phyloP scores from a whole-genome alignment of 805 yeast species.

The Metschnikowia rubicola region DNA sequence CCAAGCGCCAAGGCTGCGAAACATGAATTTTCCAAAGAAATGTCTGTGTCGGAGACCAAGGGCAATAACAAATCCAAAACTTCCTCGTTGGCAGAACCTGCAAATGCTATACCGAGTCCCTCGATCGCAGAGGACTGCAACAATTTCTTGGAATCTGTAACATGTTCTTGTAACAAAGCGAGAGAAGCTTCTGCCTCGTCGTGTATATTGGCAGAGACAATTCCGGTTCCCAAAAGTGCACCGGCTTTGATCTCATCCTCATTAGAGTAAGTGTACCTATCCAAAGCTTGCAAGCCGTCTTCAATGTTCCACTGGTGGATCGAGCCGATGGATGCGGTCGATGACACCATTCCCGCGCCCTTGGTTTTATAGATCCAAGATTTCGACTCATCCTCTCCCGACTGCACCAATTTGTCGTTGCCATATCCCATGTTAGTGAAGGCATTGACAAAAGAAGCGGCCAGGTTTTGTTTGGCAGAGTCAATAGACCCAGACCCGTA shows the following conservation, averaged over 20 bases:
- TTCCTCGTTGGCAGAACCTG: constrained; percentile 88
- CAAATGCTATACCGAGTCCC: constrained; percentile 91
- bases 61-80: constrained; percentile 76
- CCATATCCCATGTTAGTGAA: constrained; percentile 91
- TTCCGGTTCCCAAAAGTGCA: constrained; percentile 92
- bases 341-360: constrained; percentile 85
- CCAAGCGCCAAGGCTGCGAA: constrained; percentile 91
- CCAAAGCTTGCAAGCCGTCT: constrained; percentile 86
- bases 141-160: constrained; percentile 57
- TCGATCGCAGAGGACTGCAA: constrained; percentile 79
- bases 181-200: constrained; percentile 94
- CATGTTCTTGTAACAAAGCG: constrained; percentile 80
- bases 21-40: constrained; percentile 74
- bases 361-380: constrained; percentile 91
- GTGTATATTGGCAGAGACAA: constrained; percentile 87
- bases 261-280: constrained; percentile 79
- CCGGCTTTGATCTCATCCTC: constrained; percentile 93
- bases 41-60: constrained; percentile 70
- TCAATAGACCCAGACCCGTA: constrained; percentile 58
- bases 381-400: constrained; percentile 62
- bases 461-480: constrained; percentile 92
- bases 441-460: constrained; percentile 90
- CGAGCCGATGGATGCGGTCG: constrained; percentile 89
- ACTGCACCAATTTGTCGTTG: constrained; percentile 64
- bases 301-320: constrained; percentile 87